Conservation (phyloP, 78 protist genomes). For the Mantamonas sphyraenae region DNA sequence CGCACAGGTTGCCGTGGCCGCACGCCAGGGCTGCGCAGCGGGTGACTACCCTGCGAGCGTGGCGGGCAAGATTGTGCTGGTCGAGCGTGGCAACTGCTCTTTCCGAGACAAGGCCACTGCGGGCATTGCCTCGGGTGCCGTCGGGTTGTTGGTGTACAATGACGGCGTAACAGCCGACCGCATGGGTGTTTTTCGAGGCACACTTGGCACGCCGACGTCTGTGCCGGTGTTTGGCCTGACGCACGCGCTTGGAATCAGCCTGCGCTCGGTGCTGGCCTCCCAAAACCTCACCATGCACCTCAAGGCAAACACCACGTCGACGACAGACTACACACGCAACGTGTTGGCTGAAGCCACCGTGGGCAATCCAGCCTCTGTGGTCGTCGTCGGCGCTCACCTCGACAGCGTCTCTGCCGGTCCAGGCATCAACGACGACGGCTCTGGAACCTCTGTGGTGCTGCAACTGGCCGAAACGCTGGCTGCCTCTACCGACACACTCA, state of each 20-base stretch:
- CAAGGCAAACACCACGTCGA: no score
- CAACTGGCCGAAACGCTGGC: neutral
- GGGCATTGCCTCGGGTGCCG: neutral
- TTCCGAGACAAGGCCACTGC: neutral
- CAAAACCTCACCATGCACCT: no score
- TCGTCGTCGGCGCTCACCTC: constrained; percentile 24
- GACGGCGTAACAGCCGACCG: neutral
- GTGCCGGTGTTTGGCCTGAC: neutral
- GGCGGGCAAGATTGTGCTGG: neutral
- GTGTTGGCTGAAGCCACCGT: neutral
- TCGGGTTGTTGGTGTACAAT: neutral
- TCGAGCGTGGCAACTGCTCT: neutral
- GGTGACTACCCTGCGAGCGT: neutral
- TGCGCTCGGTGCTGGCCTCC: neutral
- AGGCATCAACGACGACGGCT: constrained; percentile 38
- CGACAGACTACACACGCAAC: no score
- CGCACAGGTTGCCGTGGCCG: no score
- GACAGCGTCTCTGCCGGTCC: constrained; percentile 33
- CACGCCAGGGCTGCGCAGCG: no score
- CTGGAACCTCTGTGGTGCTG: constrained; percentile 10
- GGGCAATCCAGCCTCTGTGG: neutral
- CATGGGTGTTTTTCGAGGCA: neutral
- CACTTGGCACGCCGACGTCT: neutral
- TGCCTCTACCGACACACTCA: neutral
- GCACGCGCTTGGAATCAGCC: neutral